phyloP scores from a whole-genome alignment of 495 filamentous ascomycete genomes.

The Parmelia sp. region DNA sequence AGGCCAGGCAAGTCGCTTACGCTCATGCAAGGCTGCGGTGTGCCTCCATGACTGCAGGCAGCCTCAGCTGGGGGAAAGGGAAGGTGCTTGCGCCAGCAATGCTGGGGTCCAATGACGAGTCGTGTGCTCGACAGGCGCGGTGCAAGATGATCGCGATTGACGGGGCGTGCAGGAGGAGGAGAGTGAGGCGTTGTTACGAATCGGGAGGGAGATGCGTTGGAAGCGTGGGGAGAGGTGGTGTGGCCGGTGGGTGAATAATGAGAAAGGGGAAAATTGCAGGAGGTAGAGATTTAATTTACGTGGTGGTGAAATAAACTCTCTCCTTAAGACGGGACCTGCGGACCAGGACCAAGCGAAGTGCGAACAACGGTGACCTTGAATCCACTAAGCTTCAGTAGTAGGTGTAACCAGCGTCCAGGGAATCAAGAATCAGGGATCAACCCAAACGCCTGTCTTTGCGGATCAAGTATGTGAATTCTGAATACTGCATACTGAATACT shows the following conservation, averaged over 20 bases:
- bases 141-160: neutral
- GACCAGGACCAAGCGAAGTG: too few species aligned
- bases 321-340: neutral
- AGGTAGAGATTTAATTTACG: constrained; percentile 9
- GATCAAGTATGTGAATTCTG: too few species aligned
- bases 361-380: neutral
- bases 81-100: neutral
- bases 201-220: neutral
- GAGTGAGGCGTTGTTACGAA: neutral
- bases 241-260: neutral
- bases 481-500: too few species aligned
- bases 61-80: neutral
- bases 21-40: constrained; percentile 9
- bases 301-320: constrained; percentile 1
- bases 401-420: too few species aligned
- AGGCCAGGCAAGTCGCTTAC: neutral
- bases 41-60: constrained; percentile 9
- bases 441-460: neutral
- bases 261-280: constrained; percentile 11
- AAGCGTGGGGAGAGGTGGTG: neutral
- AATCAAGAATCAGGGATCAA: constrained; percentile 1
- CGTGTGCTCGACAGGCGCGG: neutral
- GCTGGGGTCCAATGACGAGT: neutral
- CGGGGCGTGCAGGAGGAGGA: neutral
- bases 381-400: neutral